A percentile compares a stretch with the other conserved stretches of the same genome.
Conservation (phyloP, 805 yeast species). For the Wickerhamiella dianesei region DNA sequence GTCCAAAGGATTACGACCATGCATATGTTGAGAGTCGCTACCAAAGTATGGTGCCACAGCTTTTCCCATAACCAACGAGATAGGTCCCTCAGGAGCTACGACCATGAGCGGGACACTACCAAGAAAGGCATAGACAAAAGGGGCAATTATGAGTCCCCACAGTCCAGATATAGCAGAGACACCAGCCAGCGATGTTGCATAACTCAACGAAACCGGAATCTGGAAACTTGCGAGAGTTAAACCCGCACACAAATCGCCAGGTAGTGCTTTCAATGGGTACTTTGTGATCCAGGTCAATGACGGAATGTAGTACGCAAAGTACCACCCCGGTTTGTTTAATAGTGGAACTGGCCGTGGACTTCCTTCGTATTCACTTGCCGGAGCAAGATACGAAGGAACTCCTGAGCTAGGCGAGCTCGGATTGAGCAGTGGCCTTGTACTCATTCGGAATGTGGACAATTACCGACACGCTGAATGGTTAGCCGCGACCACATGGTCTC, state of each 20-base stretch:
- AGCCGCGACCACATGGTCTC: neutral
- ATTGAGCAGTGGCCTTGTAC: neutral
- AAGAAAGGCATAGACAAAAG: conserved; percentile 58
- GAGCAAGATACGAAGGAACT: neutral
- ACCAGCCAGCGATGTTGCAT: conserved; percentile 72
- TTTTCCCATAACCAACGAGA: conserved; percentile 71
- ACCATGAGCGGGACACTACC: conserved; percentile 84
- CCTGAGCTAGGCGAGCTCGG: neutral
- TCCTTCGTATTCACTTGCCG: neutral
- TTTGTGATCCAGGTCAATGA: conserved; percentile 40
- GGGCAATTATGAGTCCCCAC: conserved; percentile 62
- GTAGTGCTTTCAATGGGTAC: conserved; percentile 28
- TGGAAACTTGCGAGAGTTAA: conserved; percentile 80
- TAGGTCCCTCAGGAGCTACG: conserved; percentile 86
- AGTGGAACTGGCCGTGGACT: neutral
- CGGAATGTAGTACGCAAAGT: conserved; percentile 40
- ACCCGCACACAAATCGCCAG: conserved; percentile 71
- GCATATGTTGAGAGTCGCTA: conserved; percentile 27
- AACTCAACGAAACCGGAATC: conserved; percentile 73
- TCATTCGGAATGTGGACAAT: neutral
- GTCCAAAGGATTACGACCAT: conserved; percentile 22
- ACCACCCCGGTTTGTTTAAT: conserved; percentile 16
- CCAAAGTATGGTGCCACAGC: conserved; percentile 45
- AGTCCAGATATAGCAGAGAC: conserved; percentile 73
- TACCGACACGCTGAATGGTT: neutral